phyloP scores from a whole-genome alignment of 768 basidiomycete species.

The Candolleomyces aberdarensis region DNA sequence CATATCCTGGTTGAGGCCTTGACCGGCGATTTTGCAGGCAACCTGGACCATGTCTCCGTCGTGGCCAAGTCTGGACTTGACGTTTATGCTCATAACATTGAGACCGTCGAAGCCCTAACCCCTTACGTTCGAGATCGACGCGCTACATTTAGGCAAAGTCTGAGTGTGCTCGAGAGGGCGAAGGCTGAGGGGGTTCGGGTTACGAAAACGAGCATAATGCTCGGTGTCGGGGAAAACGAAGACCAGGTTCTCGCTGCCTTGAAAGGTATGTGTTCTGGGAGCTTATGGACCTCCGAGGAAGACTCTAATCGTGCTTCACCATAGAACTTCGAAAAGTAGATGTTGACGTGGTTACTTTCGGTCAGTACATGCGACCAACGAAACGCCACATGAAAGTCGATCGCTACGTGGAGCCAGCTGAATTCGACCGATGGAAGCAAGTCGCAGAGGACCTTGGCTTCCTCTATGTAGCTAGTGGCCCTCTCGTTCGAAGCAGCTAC shows the following conservation, averaged over 20 bases:
- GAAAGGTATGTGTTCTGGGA: slow-evolving; percentile 52
- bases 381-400: slow-evolving; percentile 99
- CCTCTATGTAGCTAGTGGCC: slow-evolving; percentile 95
- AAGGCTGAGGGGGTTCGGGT: slow-evolving; percentile 82
- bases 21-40: slow-evolving; percentile 91
- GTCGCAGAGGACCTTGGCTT: slow-evolving; percentile 93
- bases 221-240: slow-evolving; percentile 89
- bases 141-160: slow-evolving; percentile 84
- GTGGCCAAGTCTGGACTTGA: slow-evolving; percentile 94
- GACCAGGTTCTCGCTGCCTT: slow-evolving; percentile 82
- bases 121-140: slow-evolving; percentile 94
- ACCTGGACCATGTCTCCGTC: slow-evolving; percentile 65
- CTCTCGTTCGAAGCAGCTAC: slow-evolving; percentile 93
- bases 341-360: slow-evolving; percentile 98
- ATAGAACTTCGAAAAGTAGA: slow-evolving; percentile 82
- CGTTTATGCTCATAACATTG: slow-evolving; percentile 97
- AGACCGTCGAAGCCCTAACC: slow-evolving; percentile 92
- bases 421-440: slow-evolving; percentile 90
- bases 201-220: slow-evolving; percentile 98
- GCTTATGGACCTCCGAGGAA: background rate
- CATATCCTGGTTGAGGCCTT: slow-evolving; percentile 95
- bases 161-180: slow-evolving; percentile 77
- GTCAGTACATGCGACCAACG: slow-evolving; percentile 99
- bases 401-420: slow-evolving; percentile 90
- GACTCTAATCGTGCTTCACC: slow-evolving; percentile 6